These are phyloP conservation scores for Tuctoria greenei DNA, from an alignment of 176 grass and related monocot species.

Conservation along the genomic window DNA sequence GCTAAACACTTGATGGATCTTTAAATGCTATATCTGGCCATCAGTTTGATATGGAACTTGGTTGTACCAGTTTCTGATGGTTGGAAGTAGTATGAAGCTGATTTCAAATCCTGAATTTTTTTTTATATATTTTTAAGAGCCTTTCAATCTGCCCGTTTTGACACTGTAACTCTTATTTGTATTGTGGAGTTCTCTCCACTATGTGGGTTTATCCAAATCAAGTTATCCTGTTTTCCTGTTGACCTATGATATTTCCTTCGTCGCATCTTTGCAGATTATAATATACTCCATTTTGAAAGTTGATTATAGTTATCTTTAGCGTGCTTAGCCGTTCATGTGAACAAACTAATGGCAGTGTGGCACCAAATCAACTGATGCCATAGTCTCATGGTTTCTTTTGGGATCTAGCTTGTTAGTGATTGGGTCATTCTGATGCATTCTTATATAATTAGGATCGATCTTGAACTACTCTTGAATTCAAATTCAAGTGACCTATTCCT, in stretches of 20 bases:
- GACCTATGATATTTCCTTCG: conserved; percentile 14
- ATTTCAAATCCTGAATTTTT: conserved; percentile 9
- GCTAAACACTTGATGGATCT: not conserved
- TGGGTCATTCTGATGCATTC: conserved; percentile 26
- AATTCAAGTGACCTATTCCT: conserved; percentile 18
- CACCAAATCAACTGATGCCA: conserved; percentile 30
- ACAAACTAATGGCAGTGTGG: not conserved
- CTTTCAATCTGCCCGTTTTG: conserved; percentile 21
- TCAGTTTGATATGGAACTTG: conserved; percentile 17
- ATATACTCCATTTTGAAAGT: not conserved
- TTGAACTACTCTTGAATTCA: conserved; percentile 25
- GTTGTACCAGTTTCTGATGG: conserved; percentile 16
- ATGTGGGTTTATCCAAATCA: conserved; percentile 32
- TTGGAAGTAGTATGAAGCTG: conserved; percentile 1
- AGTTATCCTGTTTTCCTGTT: conserved; percentile 9
- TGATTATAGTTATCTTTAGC: conserved; percentile 16
- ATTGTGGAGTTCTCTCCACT: not conserved
- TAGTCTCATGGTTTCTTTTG: conserved; percentile 8
- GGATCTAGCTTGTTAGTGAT: conserved; percentile 14
- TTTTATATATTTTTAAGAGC: not conserved
- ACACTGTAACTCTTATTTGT: not conserved
- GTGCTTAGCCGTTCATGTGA: conserved; percentile 3
- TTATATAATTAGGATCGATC: conserved; percentile 17
- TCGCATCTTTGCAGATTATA: conserved; percentile 27
- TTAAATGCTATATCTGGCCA: conserved; percentile 1